phyloP scores from a whole-genome alignment of 2,329 filamentous ascomycete genomes.

The Microsporum ferrugineum region DNA sequence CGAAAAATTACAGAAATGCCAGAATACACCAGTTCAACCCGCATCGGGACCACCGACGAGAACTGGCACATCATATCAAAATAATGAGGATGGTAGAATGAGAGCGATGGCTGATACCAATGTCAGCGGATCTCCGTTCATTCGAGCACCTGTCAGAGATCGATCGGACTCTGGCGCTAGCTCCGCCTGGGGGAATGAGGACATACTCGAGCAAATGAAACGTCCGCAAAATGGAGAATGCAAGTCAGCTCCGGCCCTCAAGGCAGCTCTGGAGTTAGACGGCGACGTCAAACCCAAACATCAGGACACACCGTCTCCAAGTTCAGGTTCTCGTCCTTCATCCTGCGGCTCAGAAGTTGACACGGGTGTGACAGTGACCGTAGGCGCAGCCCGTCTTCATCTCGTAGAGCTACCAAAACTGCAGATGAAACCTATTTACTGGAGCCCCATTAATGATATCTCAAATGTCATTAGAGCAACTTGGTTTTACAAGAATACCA shows the following conservation, averaged over 20 bases:
- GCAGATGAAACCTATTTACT: constrained; percentile 91
- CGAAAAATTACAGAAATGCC: constrained; percentile 19
- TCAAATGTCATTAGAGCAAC: constrained; percentile 73
- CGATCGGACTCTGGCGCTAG: constrained; percentile 1
- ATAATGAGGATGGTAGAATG: constrained; percentile 16
- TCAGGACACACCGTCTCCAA: neutral
- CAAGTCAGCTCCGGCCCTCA: neutral
- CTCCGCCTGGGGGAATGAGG: constrained; percentile 1
- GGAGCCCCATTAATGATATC: constrained; percentile 86
- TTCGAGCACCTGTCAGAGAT: constrained; percentile 30
- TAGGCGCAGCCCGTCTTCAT: constrained; percentile 82
- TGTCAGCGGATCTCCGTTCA: constrained; percentile 41
- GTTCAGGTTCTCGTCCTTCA: neutral
- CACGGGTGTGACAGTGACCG: constrained; percentile 53
- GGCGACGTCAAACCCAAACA: constrained; percentile 10
- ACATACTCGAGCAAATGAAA: neutral
- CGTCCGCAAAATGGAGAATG: neutral
- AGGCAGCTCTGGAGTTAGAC: neutral
- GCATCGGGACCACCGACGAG: constrained; percentile 21
- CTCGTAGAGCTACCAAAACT: constrained; percentile 71
- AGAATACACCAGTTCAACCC: constrained; percentile 23
- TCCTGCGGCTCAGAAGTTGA: constrained; percentile 16
- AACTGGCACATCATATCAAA: constrained; percentile 20
- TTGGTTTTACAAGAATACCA: constrained; percentile 96
- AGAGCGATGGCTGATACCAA: constrained; percentile 18